phyloP scores from a whole-genome alignment of 1,139 yeast genomes.

The Yamadazyma diospyri region DNA sequence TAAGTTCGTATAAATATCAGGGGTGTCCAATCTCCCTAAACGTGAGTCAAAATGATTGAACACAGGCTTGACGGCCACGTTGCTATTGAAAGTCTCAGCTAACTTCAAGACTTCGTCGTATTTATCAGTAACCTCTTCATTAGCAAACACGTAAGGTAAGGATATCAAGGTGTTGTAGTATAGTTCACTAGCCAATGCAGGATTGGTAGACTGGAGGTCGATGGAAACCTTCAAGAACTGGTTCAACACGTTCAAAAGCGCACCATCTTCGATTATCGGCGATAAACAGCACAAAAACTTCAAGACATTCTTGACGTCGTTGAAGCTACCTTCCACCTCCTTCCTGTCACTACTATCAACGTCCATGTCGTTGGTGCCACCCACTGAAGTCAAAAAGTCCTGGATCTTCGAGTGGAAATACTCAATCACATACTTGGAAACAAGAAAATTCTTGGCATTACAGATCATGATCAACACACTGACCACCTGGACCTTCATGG shows the following conservation, averaged over 20 bases:
- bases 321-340: constrained; percentile 54
- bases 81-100: constrained; percentile 37
- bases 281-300: constrained; percentile 67
- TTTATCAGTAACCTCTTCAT: constrained; percentile 34
- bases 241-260: constrained; percentile 49
- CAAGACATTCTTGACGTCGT: constrained; percentile 63
- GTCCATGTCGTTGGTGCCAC: constrained; percentile 23
- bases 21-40: constrained; percentile 32
- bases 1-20: constrained; percentile 54
- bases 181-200: constrained; percentile 65
- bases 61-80: constrained; percentile 20
- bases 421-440: constrained; percentile 71
- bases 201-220: constrained; percentile 45
- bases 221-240: constrained; percentile 56
- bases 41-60: constrained; percentile 37
- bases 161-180: constrained; percentile 62
- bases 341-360: too few species aligned
- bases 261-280: constrained; percentile 55
- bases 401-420: constrained; percentile 64
- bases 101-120: constrained; percentile 36
- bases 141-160: constrained; percentile 64
- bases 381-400: constrained; percentile 41
- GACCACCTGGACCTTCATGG: constrained; percentile 76
- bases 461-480: constrained; percentile 69
- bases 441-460: constrained; percentile 60